These are phyloP conservation scores for Leptographium wingfieldii DNA, from an alignment of 2,329 filamentous ascomycete genomes.

Conservation along the genomic window DNA sequence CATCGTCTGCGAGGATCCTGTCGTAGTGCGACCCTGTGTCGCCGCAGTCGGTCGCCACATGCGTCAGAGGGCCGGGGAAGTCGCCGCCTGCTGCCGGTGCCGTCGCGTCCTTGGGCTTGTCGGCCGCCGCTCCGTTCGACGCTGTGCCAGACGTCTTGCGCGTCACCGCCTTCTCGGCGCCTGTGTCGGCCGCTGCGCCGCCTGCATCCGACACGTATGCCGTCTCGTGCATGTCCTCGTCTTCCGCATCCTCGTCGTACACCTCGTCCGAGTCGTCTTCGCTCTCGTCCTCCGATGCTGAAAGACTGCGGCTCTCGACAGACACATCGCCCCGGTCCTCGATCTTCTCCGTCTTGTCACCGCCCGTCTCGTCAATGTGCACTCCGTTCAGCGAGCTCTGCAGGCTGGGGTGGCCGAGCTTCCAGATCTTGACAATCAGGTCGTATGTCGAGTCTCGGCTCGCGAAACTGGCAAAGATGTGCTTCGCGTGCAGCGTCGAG, in stretches of 20 bases:
- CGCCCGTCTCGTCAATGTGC: constrained; percentile 64
- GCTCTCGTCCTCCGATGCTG: constrained; percentile 51
- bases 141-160: constrained; percentile 59
- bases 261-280: constrained; percentile 67
- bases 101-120: constrained; percentile 38
- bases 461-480: constrained; percentile 90
- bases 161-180: constrained; percentile 48
- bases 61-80: constrained; percentile 73
- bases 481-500: constrained; percentile 85
- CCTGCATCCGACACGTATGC: constrained; percentile 27
- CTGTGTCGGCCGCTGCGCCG: constrained; percentile 34
- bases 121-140: constrained; percentile 30
- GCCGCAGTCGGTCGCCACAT: constrained; percentile 74
- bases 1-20: constrained; percentile 71
- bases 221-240: constrained; percentile 41
- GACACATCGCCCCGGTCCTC: constrained; percentile 41
- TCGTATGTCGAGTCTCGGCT: constrained; percentile 95
- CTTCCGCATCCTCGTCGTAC: constrained; percentile 66
- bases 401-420: constrained; percentile 83
- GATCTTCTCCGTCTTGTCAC: constrained; percentile 83
- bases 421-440: constrained; percentile 95
- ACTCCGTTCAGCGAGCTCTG: constrained; percentile 88
- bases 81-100: constrained; percentile 33
- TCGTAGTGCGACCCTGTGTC: constrained; percentile 74
- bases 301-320: constrained; percentile 36